Evolutionary conservation across 306 rosid species (phyloP), one percentile per base, ranked within the genome.

Genomic region (Cucurbita argyrosperma): DNA sequence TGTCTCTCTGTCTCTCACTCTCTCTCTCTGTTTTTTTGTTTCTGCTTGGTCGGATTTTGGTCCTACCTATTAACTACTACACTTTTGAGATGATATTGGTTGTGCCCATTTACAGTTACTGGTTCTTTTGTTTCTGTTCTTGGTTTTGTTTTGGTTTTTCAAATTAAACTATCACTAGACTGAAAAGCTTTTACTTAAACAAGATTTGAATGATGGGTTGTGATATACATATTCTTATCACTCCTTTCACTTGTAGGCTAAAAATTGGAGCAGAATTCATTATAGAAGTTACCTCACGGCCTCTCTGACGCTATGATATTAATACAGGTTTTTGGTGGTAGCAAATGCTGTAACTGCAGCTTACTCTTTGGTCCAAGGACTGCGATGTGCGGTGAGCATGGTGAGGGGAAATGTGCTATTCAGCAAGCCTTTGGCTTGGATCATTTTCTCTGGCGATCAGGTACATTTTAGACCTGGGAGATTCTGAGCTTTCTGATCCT

Each of bases 361-460:
- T 7, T 91, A 89, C 83, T 95, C 97, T 5, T 79, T 88, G 72
- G 76, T 85, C 21, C 97, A 88, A 79, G 89, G 80, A 55, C n/a
- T 89, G 82, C 84, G 88, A 4, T 90, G 95, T 83, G 80, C 68
- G 35, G 78, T 82, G 71, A 74, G 82, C 83, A 82, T 90, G 88
- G 71, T 82, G 60, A 85, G 73, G 46, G 98, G 97, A 78, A 71
- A 58, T 78, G 90, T 78, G 43, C 84, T 89, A 69, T 86, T 88
- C 75, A 89, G 76, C 85, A 94, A 90, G 77, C 89, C 96, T 65
- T 79, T 86, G 66, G 96, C 98, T 80, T 94, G 97, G 98, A 57
- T 76, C 35, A 89, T 87, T 70, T 94, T 94, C 86, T 87, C 97
- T 19, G 87, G 76, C 76, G 96, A 94, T 80, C 97, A 94, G 98